These are phyloP conservation scores for Hortaea werneckii DNA, from an alignment of 2,329 filamentous ascomycete genomes.

Conservation along the genomic window DNA sequence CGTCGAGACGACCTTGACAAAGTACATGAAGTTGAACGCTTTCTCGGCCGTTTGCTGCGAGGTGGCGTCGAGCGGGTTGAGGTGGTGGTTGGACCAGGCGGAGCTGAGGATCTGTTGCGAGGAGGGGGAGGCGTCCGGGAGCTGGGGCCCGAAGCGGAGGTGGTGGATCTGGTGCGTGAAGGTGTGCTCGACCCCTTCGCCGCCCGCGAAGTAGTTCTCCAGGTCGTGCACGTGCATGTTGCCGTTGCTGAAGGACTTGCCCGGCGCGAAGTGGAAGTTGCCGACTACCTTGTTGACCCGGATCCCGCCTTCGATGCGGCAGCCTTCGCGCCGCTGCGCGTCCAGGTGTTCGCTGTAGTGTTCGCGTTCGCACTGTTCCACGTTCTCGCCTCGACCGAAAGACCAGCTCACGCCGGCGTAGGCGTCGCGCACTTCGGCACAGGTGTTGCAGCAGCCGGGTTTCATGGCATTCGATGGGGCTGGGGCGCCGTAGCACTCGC, in stretches of 20 bases:
- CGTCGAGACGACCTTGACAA: constrained; percentile 94
- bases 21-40: constrained; percentile 97
- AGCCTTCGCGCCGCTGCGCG: constrained; percentile 81
- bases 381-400: constrained; percentile 81
- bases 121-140: constrained; percentile 62
- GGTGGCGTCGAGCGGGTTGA: constrained; percentile 80
- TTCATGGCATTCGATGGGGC: constrained; percentile 63
- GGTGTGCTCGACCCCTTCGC: constrained; percentile 61
- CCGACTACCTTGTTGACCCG: constrained; percentile 97
- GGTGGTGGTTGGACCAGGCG: constrained; percentile 78
- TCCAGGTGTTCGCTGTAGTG: constrained; percentile 86
- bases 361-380: constrained; percentile 91
- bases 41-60: constrained; percentile 68
- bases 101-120: constrained; percentile 42
- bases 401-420: constrained; percentile 87
- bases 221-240: constrained; percentile 98
- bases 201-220: constrained; percentile 80
- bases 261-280: constrained; percentile 96
- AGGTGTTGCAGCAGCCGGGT: constrained; percentile 90
- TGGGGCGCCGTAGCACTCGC: constrained; percentile 79
- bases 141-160: constrained; percentile 83
- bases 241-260: constrained; percentile 88
- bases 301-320: constrained; percentile 81
- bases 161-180: constrained; percentile 85
- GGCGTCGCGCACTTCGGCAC: constrained; percentile 90